Conservation (phyloP, 495 filamentous ascomycete genomes). For the Penicillium goetzii region DNA sequence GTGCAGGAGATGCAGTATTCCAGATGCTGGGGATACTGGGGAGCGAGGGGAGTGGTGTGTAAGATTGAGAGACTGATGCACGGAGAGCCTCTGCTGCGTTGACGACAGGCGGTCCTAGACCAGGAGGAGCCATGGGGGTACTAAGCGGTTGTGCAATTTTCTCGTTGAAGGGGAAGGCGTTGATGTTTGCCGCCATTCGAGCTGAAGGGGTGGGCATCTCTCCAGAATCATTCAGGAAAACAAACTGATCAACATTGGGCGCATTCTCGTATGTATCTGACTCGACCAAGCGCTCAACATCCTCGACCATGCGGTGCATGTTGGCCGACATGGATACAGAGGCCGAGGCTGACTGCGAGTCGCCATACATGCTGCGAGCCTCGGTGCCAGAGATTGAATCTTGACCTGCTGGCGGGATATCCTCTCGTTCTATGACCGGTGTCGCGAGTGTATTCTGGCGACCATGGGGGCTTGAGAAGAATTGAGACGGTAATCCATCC, state of each 20-base stretch:
- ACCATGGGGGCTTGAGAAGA: constrained; percentile 48
- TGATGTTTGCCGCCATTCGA: constrained; percentile 29
- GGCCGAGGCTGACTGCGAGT: constrained; percentile 52
- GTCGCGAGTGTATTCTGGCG: constrained; percentile 44
- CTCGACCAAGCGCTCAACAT: constrained; percentile 61
- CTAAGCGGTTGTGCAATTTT: constrained; percentile 28
- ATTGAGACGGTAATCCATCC: constrained; percentile 55
- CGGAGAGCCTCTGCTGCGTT: constrained; percentile 31
- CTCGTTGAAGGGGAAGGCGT: constrained; percentile 31
- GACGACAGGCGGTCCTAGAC: constrained; percentile 38
- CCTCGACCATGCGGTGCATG: constrained; percentile 67
- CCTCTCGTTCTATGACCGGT: constrained; percentile 48
- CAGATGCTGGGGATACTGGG: constrained; percentile 53
- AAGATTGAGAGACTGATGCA: constrained; percentile 39
- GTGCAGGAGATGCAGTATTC: constrained; percentile 45
- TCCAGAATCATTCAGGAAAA: constrained; percentile 26
- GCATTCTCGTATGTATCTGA: constrained; percentile 54
- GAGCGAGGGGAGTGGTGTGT: constrained; percentile 39
- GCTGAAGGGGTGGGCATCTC: constrained; percentile 37
- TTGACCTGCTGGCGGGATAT: constrained; percentile 42
- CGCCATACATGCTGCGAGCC: constrained; percentile 43
- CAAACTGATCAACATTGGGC: constrained; percentile 34
- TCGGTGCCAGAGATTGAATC: constrained; percentile 40
- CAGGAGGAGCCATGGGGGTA: constrained; percentile 44
- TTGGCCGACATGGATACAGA: constrained; percentile 51